Evolutionary conservation across 164 flowering plant species (phyloP).

Genomic region (Amborella trichopoda): DNA sequence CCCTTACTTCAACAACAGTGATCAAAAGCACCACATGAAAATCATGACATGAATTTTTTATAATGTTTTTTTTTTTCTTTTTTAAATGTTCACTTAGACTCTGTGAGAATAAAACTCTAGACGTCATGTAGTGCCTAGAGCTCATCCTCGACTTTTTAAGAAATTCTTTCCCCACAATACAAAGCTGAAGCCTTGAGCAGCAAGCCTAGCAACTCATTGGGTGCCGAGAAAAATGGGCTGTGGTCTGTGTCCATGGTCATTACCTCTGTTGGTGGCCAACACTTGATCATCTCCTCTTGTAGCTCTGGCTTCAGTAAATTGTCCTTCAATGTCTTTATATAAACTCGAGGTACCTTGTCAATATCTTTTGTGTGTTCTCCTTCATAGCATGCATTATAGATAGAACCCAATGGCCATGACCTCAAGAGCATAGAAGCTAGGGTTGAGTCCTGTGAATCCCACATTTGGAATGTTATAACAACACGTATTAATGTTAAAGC

Average conservation of each 20-base stretch:
- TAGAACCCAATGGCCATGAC: not conserved
- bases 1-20: too few relatives aligned
- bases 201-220: not conserved
- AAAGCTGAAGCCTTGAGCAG: not conserved
- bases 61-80: too few relatives aligned
- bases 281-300: not conserved
- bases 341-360: not conserved
- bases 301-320: not conserved
- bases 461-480: too few relatives aligned
- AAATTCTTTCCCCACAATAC: too few relatives aligned
- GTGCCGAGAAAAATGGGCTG: slow-evolving; percentile 1
- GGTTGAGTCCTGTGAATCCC: not conserved
- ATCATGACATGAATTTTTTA: too few relatives aligned
- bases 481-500: too few relatives aligned
- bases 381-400: not conserved
- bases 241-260: not conserved
- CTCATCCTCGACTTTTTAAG: too few relatives aligned
- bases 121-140: too few relatives aligned
- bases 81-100: too few relatives aligned
- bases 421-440: not conserved
- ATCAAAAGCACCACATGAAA: too few relatives aligned
- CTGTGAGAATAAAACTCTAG: too few relatives aligned
- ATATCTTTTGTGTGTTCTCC: not conserved
- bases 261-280: slow-evolving; percentile 1
- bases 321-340: not conserved